Conservation (phyloP, 1,284 basidiomycete species). For the Cryptococcus sp. region DNA sequence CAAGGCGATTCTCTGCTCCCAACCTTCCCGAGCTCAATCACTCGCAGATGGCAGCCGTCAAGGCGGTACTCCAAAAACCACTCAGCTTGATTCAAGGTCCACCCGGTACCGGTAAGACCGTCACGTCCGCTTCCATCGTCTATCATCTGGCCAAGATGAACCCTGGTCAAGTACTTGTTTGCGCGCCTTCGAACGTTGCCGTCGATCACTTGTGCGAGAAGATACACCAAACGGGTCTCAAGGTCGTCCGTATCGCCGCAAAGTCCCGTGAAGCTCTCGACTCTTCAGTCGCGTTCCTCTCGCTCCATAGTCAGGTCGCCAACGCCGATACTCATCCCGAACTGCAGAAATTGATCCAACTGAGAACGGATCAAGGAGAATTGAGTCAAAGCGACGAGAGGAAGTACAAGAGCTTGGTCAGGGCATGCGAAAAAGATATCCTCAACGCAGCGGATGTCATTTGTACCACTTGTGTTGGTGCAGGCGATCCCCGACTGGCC, state of each 20-base stretch:
- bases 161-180: constrained; percentile 97
- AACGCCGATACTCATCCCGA: constrained; percentile 93
- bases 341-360: constrained; percentile 93
- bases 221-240: constrained; percentile 94
- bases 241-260: constrained; percentile 95
- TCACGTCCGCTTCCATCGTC: constrained; percentile 98
- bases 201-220: constrained; percentile 99
- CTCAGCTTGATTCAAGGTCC: constrained; percentile 97
- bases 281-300: constrained; percentile 88
- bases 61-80: constrained; percentile 97
- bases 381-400: constrained; percentile 93
- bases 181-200: constrained; percentile 98
- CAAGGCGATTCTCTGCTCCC: constrained; percentile 80
- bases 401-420: constrained; percentile 93
- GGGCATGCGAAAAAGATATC: constrained; percentile 97
- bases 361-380: constrained; percentile 97
- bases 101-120: constrained; percentile 98
- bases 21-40: constrained; percentile 98
- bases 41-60: constrained; percentile 99
- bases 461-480: constrained; percentile 97
- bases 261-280: constrained; percentile 97
- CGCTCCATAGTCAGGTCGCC: constrained; percentile 95
- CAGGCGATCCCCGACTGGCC: constrained; percentile 90
- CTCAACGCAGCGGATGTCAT: constrained; percentile 94
- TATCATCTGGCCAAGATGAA: constrained; percentile 99